phyloP scores from a whole-genome alignment of 176 grass and related monocot genomes.

The Oryza longistaminata region DNA sequence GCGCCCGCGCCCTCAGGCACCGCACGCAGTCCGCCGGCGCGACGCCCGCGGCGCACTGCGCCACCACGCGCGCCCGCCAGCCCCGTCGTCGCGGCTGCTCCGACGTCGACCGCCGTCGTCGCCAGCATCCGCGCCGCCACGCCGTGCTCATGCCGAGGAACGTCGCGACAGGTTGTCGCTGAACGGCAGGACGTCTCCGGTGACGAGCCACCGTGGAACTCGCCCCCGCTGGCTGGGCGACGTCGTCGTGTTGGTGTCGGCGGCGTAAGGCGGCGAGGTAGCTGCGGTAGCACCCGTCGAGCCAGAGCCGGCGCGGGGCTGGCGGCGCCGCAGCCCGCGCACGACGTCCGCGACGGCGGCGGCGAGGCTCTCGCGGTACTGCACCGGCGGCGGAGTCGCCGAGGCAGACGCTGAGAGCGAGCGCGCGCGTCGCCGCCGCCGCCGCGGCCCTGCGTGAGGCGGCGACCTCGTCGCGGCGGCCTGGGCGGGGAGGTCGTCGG shows the following conservation, averaged over 20 bases:
- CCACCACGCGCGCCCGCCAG: background rate
- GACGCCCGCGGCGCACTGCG: background rate
- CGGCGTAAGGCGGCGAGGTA: too few species aligned
- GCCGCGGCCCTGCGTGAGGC: background rate
- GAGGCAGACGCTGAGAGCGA: background rate
- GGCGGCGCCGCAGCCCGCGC: background rate
- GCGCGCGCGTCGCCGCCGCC: background rate
- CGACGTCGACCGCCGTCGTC: too few species aligned
- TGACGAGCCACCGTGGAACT: too few species aligned
- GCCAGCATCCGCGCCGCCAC: too few species aligned
- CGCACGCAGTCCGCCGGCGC: too few species aligned
- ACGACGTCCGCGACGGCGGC: background rate
- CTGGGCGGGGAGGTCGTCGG: too few species aligned
- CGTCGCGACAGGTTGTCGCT: too few species aligned
- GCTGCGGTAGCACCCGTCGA: background rate
- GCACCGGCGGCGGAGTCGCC: background rate
- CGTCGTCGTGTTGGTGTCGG: too few species aligned
- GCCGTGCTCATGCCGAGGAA: too few species aligned
- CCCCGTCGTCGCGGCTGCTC: background rate
- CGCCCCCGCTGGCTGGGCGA: too few species aligned
- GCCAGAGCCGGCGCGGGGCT: conserved; percentile 1
- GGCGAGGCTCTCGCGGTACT: background rate
- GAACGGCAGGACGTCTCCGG: too few species aligned
- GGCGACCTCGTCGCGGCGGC: background rate
- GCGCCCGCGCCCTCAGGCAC: too few species aligned